phyloP scores from a whole-genome alignment of 2,329 filamentous ascomycete species.

The Xylaria multiplex region DNA sequence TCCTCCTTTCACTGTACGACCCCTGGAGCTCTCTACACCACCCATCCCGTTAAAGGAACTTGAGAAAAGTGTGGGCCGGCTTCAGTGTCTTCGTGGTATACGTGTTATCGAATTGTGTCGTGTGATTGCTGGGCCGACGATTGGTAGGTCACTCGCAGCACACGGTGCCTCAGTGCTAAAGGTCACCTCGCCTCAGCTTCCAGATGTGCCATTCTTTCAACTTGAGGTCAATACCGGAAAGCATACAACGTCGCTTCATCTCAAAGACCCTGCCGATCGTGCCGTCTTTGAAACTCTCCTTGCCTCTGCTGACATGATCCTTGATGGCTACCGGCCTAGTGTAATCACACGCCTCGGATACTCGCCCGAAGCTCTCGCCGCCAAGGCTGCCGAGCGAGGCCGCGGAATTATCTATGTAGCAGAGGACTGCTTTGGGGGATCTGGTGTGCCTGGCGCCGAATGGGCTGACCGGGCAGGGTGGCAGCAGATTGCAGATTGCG shows the following conservation, averaged over 20 bases:
- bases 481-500: slow-evolving; percentile 59
- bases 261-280: slow-evolving; percentile 65
- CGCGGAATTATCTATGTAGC: slow-evolving; percentile 74
- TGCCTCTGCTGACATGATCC: slow-evolving; percentile 70
- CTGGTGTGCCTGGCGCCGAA: slow-evolving; percentile 57
- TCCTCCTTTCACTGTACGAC: slow-evolving; percentile 61
- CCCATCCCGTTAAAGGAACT: slow-evolving; percentile 54
- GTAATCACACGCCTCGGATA: slow-evolving; percentile 72
- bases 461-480: slow-evolving; percentile 74
- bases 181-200: slow-evolving; percentile 73
- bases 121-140: slow-evolving; percentile 79
- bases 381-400: slow-evolving; percentile 63
- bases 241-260: slow-evolving; percentile 70
- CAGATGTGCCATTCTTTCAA: slow-evolving; percentile 77
- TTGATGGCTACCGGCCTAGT: slow-evolving; percentile 76
- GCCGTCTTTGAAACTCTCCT: slow-evolving; percentile 67
- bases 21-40: slow-evolving; percentile 61
- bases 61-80: slow-evolving; percentile 46
- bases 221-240: slow-evolving; percentile 79
- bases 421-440: slow-evolving; percentile 77
- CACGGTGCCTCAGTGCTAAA: slow-evolving; percentile 80
- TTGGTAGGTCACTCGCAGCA: slow-evolving; percentile 76
- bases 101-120: slow-evolving; percentile 80
- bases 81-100: slow-evolving; percentile 64
- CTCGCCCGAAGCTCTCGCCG: slow-evolving; percentile 63